Percentiles rank a stretch among this genome's conserved stretches.
These are phyloP conservation scores for Saussurea involucrata DNA, from an alignment of 129 eudicot genomes.

Conservation along the genomic window DNA sequence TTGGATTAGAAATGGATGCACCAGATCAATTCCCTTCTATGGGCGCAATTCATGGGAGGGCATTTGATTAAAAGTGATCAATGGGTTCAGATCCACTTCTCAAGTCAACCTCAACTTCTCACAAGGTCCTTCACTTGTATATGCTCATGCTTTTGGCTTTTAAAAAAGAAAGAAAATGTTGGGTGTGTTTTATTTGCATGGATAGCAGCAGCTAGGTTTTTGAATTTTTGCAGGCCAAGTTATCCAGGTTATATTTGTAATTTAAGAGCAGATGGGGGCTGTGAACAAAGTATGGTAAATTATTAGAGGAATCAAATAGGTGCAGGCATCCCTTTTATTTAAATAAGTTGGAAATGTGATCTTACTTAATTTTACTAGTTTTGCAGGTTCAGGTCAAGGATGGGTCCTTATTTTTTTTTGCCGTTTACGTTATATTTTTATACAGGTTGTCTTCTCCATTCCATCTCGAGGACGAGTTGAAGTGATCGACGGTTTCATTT, in stretches of 20 bases:
- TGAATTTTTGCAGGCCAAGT: slow-evolving; percentile 21
- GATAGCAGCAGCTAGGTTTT: slow-evolving; percentile 17
- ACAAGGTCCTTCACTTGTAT: no score
- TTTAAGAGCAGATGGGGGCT: slow-evolving; percentile 6
- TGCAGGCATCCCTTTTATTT: background rate
- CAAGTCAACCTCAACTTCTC: no score
- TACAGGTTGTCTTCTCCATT: slow-evolving; percentile 57
- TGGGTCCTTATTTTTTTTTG: slow-evolving; percentile 37
- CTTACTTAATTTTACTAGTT: slow-evolving; percentile 56
- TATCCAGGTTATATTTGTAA: slow-evolving; percentile 2
- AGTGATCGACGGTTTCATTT: slow-evolving; percentile 6
- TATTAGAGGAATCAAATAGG: background rate
- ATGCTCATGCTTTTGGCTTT: background rate
- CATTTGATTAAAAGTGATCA: no score
- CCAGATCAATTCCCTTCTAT: no score
- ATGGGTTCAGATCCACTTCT: no score
- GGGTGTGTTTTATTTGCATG: background rate
- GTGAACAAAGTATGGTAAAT: slow-evolving; percentile 1
- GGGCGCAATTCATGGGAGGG: no score
- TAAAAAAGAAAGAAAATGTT: background rate
- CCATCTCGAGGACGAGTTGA: slow-evolving; percentile 5
- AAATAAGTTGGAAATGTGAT: slow-evolving; percentile 21
- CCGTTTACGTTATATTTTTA: slow-evolving; percentile 62
- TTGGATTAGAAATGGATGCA: no score
- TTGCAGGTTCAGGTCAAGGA: slow-evolving; percentile 86